Evolutionary conservation across 1,139 yeast species (phyloP).

Genomic region (Magnusiomyces suaveolens): DNA sequence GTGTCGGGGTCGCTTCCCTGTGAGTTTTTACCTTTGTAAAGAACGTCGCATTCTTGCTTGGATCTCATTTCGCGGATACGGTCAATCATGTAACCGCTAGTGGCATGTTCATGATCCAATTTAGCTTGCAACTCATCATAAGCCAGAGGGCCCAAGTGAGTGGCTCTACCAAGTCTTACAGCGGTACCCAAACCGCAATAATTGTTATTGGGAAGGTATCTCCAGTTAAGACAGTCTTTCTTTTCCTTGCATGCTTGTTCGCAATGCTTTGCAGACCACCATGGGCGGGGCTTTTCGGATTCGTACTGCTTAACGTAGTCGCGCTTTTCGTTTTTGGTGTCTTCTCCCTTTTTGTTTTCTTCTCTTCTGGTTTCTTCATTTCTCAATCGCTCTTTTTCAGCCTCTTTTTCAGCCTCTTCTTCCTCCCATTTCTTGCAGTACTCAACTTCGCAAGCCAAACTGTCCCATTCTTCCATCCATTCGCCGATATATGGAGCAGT

Average conservation of each 20-base stretch:
- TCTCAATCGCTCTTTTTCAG: conserved; percentile 8
- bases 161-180: conserved; percentile 8
- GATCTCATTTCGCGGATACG: conserved; percentile 27
- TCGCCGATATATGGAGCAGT: conserved; percentile 27
- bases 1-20: no score
- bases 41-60: conserved; percentile 20
- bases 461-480: conserved; percentile 26
- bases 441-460: conserved; percentile 8
- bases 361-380: neutral
- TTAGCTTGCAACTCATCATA: neutral
- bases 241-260: conserved; percentile 19
- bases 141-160: neutral
- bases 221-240: conserved; percentile 23
- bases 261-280: conserved; percentile 21
- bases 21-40: no score
- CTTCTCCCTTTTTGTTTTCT: neutral
- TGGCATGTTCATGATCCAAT: conserved; percentile 8
- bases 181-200: conserved; percentile 18
- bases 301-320: conserved; percentile 11
- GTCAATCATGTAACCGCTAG: conserved; percentile 27
- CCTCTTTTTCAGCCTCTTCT: conserved; percentile 16
- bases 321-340: conserved; percentile 6
- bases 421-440: conserved; percentile 15
- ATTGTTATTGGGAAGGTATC: conserved; percentile 18
- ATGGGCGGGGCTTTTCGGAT: conserved; percentile 17